Evolutionary conservation across 495 filamentous ascomycete species (phyloP).

Genomic region (Clohesyomyces aquaticus): DNA sequence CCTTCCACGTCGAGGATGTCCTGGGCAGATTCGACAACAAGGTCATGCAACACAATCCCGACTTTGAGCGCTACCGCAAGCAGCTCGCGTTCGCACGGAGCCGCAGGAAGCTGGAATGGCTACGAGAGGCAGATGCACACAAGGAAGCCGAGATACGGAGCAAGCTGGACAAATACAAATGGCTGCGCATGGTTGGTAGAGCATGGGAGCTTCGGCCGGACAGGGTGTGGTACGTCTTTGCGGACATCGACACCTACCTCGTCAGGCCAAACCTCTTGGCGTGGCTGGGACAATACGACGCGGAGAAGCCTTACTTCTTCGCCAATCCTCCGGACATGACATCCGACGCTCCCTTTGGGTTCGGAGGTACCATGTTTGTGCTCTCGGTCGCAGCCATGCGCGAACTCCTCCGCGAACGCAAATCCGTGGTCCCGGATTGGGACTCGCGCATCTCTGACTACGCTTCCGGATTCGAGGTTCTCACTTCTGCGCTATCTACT

Average conservation of each 20-base stretch:
- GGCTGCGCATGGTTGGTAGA: conserved; percentile 31
- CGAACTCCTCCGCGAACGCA: conserved; percentile 13
- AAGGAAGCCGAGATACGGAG: conserved; percentile 14
- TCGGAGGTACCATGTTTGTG: conserved; percentile 29
- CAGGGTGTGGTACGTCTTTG: conserved; percentile 35
- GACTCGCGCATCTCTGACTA: conserved; percentile 12
- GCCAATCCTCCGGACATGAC: conserved; percentile 9
- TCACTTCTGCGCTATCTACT: conserved; percentile 10
- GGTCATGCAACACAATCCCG: neutral
- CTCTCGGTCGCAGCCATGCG: conserved; percentile 29
- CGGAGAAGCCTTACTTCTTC: conserved; percentile 19
- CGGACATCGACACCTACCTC: conserved; percentile 34
- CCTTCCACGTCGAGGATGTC: conserved; percentile 35
- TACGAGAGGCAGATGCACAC: neutral
- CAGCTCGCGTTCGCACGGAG: conserved; percentile 6
- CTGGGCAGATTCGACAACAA: conserved; percentile 14
- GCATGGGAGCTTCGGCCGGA: conserved; percentile 28
- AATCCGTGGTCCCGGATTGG: conserved; percentile 10
- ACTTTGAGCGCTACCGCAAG: conserved; percentile 31
- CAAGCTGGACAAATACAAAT: conserved; percentile 38
- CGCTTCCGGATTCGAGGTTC: conserved; percentile 21
- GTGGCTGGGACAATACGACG: conserved; percentile 28
- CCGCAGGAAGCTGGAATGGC: conserved; percentile 2
- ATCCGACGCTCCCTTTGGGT: conserved; percentile 9
- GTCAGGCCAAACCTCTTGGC: conserved; percentile 28